A percentile compares a stretch with the other conserved stretches of the same genome.
Conservation (phyloP, 352 stramenopile species). For the Saprolegnia parasitica region DNA sequence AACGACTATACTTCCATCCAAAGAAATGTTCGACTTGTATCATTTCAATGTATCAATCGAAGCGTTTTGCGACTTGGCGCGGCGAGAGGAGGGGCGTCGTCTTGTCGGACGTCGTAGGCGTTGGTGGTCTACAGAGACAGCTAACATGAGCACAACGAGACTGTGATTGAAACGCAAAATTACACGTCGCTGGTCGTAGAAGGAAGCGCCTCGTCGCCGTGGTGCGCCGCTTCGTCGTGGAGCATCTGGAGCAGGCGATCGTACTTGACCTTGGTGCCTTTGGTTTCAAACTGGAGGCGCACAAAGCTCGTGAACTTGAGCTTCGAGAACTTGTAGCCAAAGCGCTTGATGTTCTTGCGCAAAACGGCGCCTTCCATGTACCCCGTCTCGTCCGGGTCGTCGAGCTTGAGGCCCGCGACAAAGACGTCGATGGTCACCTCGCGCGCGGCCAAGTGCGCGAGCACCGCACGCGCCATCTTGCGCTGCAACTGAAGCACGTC, state of each 20-base stretch:
- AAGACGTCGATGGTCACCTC: neutral
- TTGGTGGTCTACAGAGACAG: too few relatives aligned
- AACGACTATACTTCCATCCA: too few relatives aligned
- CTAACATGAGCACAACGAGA: too few relatives aligned
- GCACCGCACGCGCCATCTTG: conserved; percentile 23
- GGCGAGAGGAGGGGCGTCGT: too few relatives aligned
- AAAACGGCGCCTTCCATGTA: conserved; percentile 3
- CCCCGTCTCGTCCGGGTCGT: neutral
- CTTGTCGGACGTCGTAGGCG: too few relatives aligned
- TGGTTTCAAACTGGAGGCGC: conserved; percentile 25
- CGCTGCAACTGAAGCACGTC: conserved; percentile 25
- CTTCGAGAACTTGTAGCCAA: conserved; percentile 25
- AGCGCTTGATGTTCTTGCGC: conserved; percentile 15
- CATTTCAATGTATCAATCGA: too few relatives aligned
- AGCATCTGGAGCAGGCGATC: neutral
- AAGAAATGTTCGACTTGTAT: too few relatives aligned
- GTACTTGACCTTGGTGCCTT: conserved; percentile 22
- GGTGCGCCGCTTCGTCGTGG: neutral
- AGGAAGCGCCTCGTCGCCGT: neutral
- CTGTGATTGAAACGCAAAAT: too few relatives aligned
- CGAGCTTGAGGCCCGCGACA: conserved; percentile 1
- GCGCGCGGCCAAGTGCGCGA: conserved; percentile 6
- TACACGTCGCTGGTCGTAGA: too few relatives aligned
- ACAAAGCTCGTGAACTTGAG: conserved; percentile 27
- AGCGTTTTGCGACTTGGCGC: too few relatives aligned